Conservation (phyloP, 2,329 filamentous ascomycete genomes). For the Juglanconis oblonga region DNA sequence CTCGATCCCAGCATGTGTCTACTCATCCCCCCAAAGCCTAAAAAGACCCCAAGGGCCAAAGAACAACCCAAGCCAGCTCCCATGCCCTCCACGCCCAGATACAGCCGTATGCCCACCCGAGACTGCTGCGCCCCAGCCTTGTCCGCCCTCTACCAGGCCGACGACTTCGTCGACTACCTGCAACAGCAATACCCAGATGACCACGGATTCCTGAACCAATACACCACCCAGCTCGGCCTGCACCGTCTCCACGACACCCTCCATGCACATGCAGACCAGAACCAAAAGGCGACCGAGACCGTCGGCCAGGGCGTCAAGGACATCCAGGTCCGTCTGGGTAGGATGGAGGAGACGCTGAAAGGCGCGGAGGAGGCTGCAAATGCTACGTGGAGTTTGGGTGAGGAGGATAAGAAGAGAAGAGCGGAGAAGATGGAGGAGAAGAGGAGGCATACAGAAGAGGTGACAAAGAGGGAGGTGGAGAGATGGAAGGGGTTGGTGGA, state of each 20-base stretch:
- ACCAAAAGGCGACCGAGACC: background rate
- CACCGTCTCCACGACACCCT: background rate
- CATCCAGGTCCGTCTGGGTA: background rate
- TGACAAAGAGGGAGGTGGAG: background rate
- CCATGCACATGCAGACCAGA: background rate
- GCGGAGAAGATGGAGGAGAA: background rate
- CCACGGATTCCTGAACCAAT: background rate
- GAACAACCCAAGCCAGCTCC: background rate
- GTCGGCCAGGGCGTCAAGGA: background rate
- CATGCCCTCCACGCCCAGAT: background rate
- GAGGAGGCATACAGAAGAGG: background rate
- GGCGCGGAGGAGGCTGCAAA: background rate
- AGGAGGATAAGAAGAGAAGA: constrained; percentile 1
- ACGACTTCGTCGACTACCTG: background rate
- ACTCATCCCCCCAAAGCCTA: background rate
- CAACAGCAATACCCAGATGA: background rate
- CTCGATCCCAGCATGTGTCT: background rate
- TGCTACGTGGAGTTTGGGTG: background rate
- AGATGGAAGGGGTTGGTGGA: constrained; percentile 1
- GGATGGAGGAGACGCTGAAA: background rate
- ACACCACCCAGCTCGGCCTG: background rate
- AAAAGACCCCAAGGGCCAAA: background rate
- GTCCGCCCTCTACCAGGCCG: background rate
- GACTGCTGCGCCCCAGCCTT: background rate
- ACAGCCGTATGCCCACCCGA: background rate